Percentiles rank a stretch among this genome's conserved stretches.
These are phyloP conservation scores for Capronia epimyces DNA, from an alignment of 2,329 filamentous ascomycete species.

Conservation along the genomic window DNA sequence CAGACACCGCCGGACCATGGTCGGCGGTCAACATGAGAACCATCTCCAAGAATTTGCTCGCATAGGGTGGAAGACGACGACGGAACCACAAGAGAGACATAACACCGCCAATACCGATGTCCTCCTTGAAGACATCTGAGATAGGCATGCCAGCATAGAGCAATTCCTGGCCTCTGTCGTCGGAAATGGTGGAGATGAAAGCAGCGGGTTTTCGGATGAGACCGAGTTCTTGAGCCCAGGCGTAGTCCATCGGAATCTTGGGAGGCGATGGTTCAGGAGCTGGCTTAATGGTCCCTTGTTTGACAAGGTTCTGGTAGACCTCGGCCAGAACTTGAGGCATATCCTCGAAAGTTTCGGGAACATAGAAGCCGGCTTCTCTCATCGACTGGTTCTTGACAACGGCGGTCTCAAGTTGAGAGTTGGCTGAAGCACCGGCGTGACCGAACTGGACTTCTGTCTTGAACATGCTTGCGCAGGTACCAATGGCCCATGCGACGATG, in stretches of 20 bases:
- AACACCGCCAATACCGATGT: conserved; percentile 98
- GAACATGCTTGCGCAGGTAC: conserved; percentile 99
- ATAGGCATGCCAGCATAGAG: conserved; percentile 99
- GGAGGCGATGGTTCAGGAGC: conserved; percentile 84
- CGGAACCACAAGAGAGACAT: conserved; percentile 99
- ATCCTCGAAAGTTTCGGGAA: conserved; percentile 95
- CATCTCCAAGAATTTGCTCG: conserved; percentile 99
- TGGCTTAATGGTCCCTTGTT: conserved; percentile 77
- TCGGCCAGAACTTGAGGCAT: conserved; percentile 69
- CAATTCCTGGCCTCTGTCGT: conserved; percentile 98
- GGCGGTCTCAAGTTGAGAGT: conserved; percentile 97
- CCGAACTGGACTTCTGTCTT: conserved; percentile 99
- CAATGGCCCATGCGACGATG: conserved; percentile 98
- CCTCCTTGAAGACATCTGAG: conserved; percentile 98
- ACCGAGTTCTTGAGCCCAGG: conserved; percentile 97
- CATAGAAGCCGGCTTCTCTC: conserved; percentile 88
- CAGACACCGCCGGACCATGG: conserved; percentile 96
- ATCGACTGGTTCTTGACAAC: conserved; percentile 95
- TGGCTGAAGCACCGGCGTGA: conserved; percentile 96
- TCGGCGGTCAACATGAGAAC: conserved; percentile 99
- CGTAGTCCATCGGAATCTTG: conserved; percentile 99
- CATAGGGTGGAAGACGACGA: conserved; percentile 88
- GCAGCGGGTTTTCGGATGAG: conserved; percentile 99
- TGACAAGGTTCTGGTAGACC: conserved; percentile 85
- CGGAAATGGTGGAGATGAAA: conserved; percentile 99